Evolutionary conservation across 192 early-diverging fungal genomes (phyloP), one percentile per base, ranked within the genome.

Genomic region (Entomortierella chlamydospora): DNA sequence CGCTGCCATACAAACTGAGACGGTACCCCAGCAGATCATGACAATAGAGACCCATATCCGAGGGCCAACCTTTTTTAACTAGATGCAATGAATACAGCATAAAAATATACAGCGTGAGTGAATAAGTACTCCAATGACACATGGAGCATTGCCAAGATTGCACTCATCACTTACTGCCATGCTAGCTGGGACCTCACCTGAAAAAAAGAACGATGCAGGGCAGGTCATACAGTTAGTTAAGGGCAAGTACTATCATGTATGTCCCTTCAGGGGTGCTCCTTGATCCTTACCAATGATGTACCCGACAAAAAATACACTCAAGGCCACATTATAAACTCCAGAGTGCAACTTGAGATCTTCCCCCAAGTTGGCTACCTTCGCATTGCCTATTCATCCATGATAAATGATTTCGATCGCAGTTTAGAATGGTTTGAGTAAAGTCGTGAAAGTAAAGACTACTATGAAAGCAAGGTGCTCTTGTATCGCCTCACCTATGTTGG

Each of bases 61-160:
- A 29, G 87, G 87, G 29, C 85, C 82, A 53, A 86, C 61, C n/a
- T 60, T 79, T 59, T 91, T 92, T 17, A 90, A 61, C 61, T 89
- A 58, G 10, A 37, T 10, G 10, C 34, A 37, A 37, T 37, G 10
- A 7, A 37, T 37, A 37, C 10, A 7, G 34, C 4, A 37, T 37
- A 37, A 37, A 37, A 37, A 37, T 37, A 37, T 37, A 10, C n/a
- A n/a, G n/a, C n/a, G n/a, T n/a, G n/a, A n/a, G n/a, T n/a, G n/a
- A n/a, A n/a, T n/a, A n/a, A 34, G 87, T 45, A 71, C 11, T 49
- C 2, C 4, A 29, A 31, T 43, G n/a, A 31, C 23, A 49, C 33
- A 23, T 37, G 34, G 34, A 7, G 10, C 4, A 37, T 37, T 37
- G 4, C 34, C 34, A 37, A 37, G 34, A 37, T 37, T 37, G 34